phyloP scores from a whole-genome alignment of 441 rosid genomes.

The Adansonia grandidieri region DNA sequence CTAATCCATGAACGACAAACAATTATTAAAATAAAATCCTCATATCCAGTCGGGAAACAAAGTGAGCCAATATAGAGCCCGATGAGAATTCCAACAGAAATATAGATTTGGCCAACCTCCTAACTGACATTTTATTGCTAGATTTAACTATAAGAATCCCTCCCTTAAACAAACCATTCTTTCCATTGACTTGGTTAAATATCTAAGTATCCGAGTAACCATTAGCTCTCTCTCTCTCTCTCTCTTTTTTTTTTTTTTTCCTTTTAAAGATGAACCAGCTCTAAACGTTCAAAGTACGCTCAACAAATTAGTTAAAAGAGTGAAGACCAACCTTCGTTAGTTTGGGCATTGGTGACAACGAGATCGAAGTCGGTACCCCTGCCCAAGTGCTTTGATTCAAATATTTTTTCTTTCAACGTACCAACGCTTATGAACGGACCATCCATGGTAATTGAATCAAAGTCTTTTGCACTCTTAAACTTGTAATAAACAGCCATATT shows the following conservation, averaged over 20 bases:
- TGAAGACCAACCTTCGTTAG: conserved; percentile 89
- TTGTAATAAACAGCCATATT: conserved; percentile 83
- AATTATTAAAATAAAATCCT: conserved; percentile 15
- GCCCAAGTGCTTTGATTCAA: conserved; percentile 94
- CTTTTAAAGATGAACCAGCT: not conserved
- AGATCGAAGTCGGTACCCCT: conserved; percentile 76
- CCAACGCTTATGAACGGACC: conserved; percentile 96
- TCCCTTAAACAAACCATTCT: not conserved
- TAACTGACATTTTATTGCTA: not conserved
- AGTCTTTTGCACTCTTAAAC: conserved; percentile 99
- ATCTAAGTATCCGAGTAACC: no score
- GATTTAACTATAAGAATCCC: not conserved
- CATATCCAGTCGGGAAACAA: conserved; percentile 17
- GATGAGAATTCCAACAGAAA: conserved; percentile 12
- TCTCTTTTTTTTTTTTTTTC: no score
- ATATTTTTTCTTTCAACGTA: conserved; percentile 95
- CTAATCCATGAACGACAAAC: conserved; percentile 15
- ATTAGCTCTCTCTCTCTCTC: no score
- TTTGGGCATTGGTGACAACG: conserved; percentile 93
- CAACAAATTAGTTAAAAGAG: conserved; percentile 4
- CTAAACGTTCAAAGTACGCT: no score
- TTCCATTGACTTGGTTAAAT: no score
- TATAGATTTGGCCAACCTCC: not conserved
- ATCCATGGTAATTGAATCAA: conserved; percentile 90
- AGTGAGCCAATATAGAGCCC: conserved; percentile 16